A percentile compares a stretch with the other conserved stretches of the same genome.
phyloP scores from a whole-genome alignment of 192 early-diverging fungal species.

The Jimgerdemannia flammicorona region DNA sequence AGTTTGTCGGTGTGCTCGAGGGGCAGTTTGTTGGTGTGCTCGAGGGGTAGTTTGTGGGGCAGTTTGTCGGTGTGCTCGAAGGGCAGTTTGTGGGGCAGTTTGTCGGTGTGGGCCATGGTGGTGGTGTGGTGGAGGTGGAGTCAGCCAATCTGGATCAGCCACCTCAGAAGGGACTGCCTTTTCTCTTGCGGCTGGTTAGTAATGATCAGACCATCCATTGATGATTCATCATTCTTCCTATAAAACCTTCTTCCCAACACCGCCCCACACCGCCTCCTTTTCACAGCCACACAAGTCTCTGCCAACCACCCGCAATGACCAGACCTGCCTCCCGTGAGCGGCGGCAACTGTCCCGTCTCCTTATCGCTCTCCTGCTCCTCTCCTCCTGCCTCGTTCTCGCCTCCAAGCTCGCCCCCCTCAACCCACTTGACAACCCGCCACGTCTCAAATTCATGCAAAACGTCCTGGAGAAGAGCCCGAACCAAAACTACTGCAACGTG shows the following conservation, averaged over 20 bases:
- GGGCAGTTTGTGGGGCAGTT: not conserved
- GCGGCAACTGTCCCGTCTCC: not conserved
- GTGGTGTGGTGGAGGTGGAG: not conserved
- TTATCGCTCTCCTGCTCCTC: not conserved
- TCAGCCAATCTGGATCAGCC: not conserved
- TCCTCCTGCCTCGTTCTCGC: not conserved
- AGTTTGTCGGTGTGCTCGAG: too few relatives aligned
- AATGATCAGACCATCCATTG: too few relatives aligned
- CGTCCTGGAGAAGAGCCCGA: conserved; percentile 43
- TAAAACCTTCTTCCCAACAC: not conserved
- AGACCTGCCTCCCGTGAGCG: not conserved
- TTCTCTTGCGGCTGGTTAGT: not conserved
- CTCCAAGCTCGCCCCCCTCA: not conserved
- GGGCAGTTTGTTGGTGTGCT: too few relatives aligned
- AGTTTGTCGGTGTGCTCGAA: too few relatives aligned
- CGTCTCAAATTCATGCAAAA: conserved; percentile 36
- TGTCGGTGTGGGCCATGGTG: not conserved
- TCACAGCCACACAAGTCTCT: too few relatives aligned
- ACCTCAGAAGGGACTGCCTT: not conserved
- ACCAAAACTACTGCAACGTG: conserved; percentile 50
- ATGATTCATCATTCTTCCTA: not conserved
- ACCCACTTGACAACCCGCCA: not conserved
- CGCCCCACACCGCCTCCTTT: not conserved
- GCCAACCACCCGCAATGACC: not conserved
- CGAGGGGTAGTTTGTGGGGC: not conserved